Base-by-base conservation (phyloP, 2,329 filamentous ascomycete species). In the Diaporthe vexans region DNA sequence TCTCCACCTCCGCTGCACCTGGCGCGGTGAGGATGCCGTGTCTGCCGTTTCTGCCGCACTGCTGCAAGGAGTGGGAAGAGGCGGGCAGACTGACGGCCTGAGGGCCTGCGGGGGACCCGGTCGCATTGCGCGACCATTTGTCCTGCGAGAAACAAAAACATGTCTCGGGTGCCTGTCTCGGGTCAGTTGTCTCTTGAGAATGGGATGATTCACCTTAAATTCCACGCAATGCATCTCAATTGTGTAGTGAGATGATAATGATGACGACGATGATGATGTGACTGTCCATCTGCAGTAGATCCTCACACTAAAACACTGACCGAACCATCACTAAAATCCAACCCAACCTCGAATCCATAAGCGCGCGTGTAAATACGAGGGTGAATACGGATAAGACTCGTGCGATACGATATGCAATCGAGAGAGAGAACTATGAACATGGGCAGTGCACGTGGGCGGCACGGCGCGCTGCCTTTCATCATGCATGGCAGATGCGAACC, bases 1-100 rank as follows among this genome's bases (percentile, higher is more conserved):
- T 54, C 48, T 68, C 48, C 63, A 68, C 63, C 63, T 26, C 29
- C n/a, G 33, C 48, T 26, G 29, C n/a, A 21, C 15, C n/a, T 37
- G 33, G 15, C 61, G 46, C 61, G 61, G 61, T 67, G 29, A 67
- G 33, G 13, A 67, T 52, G 63, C 63, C 63, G 58, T 63, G 37
- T 43, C 37, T 63, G 59, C 59, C 40, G 59, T 48, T 17, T 46
- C 43, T 46, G 43, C 43, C 43, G 15, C 43, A 35, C 48, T 26
- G 63, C 33, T 21, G 46, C n/a, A 26, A 11, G 6, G 29, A 19
- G 10, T 37, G 29, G 19, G 15, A n/a, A 17, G 29, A 51, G 19
- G 21, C 48, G n/a, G 48, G 48, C 48, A 51, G 11, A 24, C 40
- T 3, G 40, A 8, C 40, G 17, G 19, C 26, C 43, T 17, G 21